Conservation (phyloP, 306 rosid genomes). For the Lagenaria siceraria region DNA sequence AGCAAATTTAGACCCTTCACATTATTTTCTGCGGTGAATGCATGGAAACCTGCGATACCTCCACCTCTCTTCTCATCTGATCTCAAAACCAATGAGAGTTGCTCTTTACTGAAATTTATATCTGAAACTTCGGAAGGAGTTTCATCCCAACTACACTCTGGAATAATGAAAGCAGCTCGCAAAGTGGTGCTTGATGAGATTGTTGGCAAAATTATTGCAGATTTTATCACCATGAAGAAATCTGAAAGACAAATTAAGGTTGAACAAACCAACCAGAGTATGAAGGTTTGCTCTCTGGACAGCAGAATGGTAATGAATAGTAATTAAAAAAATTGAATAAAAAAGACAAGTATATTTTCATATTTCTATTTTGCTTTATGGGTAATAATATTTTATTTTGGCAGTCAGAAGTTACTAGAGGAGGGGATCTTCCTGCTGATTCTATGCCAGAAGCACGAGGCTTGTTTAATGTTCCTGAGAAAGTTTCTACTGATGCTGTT, state of each 20-base stretch:
- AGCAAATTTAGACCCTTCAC: slow-evolving; percentile 34
- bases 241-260: slow-evolving; percentile 26
- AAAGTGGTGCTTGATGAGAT: slow-evolving; percentile 83
- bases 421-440: slow-evolving; percentile 23
- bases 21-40: slow-evolving; percentile 42
- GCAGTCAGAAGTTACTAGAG: slow-evolving; percentile 35
- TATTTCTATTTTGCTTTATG: slow-evolving; percentile 7
- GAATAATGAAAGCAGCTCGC: slow-evolving; percentile 75
- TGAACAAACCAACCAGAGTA: slow-evolving; percentile 27
- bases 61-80: slow-evolving; percentile 28
- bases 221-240: slow-evolving; percentile 49
- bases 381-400: slow-evolving; percentile 22
- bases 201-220: slow-evolving; percentile 57
- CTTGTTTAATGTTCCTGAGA: slow-evolving; percentile 15
- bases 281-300: slow-evolving; percentile 22
- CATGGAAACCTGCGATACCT: slow-evolving; percentile 34
- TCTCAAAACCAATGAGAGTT: slow-evolving; percentile 29
- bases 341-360: not conserved
- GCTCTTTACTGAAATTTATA: slow-evolving; percentile 22
- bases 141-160: slow-evolving; percentile 61
- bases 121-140: slow-evolving; percentile 64
- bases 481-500: slow-evolving; percentile 16
- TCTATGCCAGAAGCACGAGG: slow-evolving; percentile 20
- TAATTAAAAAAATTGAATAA: not conserved
- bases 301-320: slow-evolving; percentile 32